Base-by-base conservation (phyloP, 805 yeast species). In the Lipomyces mesembrius region DNA sequence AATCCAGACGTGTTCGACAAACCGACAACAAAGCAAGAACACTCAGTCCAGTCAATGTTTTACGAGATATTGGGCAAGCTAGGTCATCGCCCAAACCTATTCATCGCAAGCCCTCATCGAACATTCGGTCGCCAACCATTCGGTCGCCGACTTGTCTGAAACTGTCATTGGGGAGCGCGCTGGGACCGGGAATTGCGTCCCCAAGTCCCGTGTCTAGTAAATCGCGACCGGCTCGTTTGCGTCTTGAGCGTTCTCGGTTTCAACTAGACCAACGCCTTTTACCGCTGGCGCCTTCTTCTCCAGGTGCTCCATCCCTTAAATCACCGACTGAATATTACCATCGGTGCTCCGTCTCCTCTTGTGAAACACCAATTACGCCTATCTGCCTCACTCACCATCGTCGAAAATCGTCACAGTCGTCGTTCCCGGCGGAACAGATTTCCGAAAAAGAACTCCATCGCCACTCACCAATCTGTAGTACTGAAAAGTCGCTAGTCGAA, bases 41-140 rank as follows among this genome's bases (percentile, higher is more conserved):
- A 9, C 20, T 53, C 43, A 59, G 61, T 29, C 61, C 61, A 12
- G 14, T 46, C 12, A 34, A 35, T 7, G 59, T 57, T 20, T 61
- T 64, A n/a, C 61, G 67, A 11, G 67, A 64, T 8, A 57, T 64
- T 11, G 64, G 67, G 4, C 67, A 64, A 43, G 60, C 64, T 9
- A 39, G 34, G 20, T 51, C 60, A 7, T 54, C 65, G n/a, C 65
- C 63, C 5, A 37, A 29, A 11, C 7, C 58, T 2, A 29, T 20
- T 11, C 52, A 37, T 7, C 56, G 29, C 22, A 60, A 39, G 20
- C 53, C 22, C 53, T 6, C 57, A 9, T n/a, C 39, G 49, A n/a
- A 37, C n/a, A 59, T 12, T 52, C 8, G 0, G 55, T 25, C n/a
- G 55, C 55, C 55, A 29, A n/a, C 53, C 3, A 43, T 63, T 20